phyloP scores from a whole-genome alignment of 2,329 filamentous ascomycete species.

The Neonectria sp. region DNA sequence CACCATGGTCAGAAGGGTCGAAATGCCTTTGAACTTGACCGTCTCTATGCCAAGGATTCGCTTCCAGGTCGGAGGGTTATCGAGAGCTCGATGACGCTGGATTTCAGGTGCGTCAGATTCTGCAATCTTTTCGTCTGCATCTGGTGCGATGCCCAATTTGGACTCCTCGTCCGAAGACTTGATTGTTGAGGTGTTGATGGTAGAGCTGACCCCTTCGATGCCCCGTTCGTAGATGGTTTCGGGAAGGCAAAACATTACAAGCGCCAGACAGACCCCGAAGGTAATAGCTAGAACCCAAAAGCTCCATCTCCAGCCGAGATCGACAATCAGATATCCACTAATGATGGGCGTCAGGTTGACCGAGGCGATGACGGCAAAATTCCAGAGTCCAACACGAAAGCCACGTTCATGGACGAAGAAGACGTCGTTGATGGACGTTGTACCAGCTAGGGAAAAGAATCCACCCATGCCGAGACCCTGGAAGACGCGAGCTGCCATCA shows the following conservation, averaged over 20 bases:
- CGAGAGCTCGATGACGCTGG: neutral
- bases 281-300: constrained; percentile 18
- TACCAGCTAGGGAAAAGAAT: constrained; percentile 16
- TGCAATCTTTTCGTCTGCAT: neutral
- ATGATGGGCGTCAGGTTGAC: constrained; percentile 17
- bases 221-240: constrained; percentile 9
- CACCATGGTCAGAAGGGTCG: neutral
- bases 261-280: neutral
- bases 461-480: constrained; percentile 18
- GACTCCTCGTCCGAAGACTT: neutral
- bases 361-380: constrained; percentile 16
- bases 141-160: neutral
- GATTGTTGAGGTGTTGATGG: neutral
- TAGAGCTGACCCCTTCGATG: neutral
- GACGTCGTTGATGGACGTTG: constrained; percentile 16
- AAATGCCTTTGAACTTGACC: neutral
- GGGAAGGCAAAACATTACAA: neutral
- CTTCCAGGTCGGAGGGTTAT: neutral
- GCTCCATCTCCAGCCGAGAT: constrained; percentile 10
- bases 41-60: constrained; percentile 1
- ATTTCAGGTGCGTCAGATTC: neutral
- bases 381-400: constrained; percentile 10
- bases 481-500: constrained; percentile 12
- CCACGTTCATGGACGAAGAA: constrained; percentile 20
- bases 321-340: constrained; percentile 12